Conservation (phyloP, 2,329 filamentous ascomycete species). For the Sporothrix phasma region DNA sequence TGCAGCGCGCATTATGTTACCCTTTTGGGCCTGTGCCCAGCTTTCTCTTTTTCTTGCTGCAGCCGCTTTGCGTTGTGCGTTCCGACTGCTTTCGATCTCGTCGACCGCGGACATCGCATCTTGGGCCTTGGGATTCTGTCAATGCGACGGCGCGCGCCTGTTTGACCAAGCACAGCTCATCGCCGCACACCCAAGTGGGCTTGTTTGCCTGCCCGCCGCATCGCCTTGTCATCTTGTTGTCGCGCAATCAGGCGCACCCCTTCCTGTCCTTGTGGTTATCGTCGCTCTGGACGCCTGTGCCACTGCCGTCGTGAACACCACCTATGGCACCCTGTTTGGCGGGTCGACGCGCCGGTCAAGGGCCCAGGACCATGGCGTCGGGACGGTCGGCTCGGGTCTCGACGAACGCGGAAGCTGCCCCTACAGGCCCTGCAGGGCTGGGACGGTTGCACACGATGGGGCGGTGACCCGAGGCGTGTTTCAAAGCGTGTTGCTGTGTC, state of each 20-base stretch:
- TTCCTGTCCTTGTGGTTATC: not conserved
- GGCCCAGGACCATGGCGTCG: not conserved
- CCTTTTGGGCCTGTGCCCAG: slow-evolving; percentile 2
- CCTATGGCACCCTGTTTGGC: no score
- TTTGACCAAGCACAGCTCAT: not conserved
- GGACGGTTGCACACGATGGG: not conserved
- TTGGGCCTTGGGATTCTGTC: not conserved
- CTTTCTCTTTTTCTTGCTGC: not conserved
- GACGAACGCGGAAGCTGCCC: not conserved
- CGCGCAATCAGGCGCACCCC: no score
- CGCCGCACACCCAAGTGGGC: slow-evolving; percentile 2
- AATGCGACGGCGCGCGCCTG: not conserved
- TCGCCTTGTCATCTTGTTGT: not conserved
- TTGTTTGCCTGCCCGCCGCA: not conserved
- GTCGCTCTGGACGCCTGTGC: not conserved
- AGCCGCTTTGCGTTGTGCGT: not conserved
- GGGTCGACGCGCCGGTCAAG: not conserved
- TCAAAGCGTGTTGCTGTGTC: no score
- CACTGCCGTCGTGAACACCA: not conserved
- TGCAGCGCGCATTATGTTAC: slow-evolving; percentile 5
- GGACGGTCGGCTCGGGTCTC: not conserved
- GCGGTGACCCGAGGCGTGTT: not conserved
- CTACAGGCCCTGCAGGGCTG: not conserved
- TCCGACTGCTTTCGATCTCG: not conserved
- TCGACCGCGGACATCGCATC: not conserved